phyloP scores from a whole-genome alignment of 192 early-diverging fungal species.

The Umbelopsis vinacea region DNA sequence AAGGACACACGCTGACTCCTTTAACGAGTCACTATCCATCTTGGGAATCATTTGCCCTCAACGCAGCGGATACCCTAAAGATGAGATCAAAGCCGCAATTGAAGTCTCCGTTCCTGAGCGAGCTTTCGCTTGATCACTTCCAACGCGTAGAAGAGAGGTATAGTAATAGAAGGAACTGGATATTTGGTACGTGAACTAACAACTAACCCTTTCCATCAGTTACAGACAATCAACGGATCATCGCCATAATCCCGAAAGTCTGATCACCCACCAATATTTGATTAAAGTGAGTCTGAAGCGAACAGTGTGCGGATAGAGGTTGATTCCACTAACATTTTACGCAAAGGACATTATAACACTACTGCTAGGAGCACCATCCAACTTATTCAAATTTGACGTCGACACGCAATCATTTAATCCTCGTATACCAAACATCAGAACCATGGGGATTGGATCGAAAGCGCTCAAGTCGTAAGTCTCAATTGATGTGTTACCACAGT shows the following conservation, averaged over 20 bases:
- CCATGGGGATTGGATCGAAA: slow-evolving; percentile 1
- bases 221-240: neutral
- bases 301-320: neutral
- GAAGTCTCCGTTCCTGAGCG: neutral
- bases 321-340: neutral
- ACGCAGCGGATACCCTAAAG: neutral
- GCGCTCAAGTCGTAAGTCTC: neutral
- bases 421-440: neutral
- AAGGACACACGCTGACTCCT: too few species aligned
- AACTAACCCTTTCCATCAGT: neutral
- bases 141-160: slow-evolving; percentile 4
- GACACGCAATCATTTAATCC: neutral
- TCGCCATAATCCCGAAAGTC: neutral
- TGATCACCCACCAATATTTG: neutral
- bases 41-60: slow-evolving; percentile 1
- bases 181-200: neutral
- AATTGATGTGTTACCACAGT: neutral
- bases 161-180: too few species aligned
- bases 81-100: neutral
- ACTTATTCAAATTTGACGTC: neutral
- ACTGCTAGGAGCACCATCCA: neutral
- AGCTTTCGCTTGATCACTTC: neutral
- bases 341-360: neutral
- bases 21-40: neutral
- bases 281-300: neutral